Evolutionary conservation across 768 basidiomycete genomes (phyloP).

Genomic region (Pulveroboletus sp.): DNA sequence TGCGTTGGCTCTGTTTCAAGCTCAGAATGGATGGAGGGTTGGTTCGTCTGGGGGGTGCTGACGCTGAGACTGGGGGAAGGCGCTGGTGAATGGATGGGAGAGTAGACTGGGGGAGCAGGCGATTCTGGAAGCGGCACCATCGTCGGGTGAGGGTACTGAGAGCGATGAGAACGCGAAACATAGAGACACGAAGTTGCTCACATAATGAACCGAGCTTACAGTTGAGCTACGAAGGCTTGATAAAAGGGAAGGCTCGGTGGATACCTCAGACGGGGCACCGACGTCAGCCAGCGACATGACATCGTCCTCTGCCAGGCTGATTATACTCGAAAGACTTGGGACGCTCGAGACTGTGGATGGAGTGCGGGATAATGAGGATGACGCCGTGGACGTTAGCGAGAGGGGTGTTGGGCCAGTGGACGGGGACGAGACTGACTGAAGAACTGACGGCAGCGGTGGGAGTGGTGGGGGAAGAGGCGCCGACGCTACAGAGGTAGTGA

Average conservation of each 20-base stretch:
- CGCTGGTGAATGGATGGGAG: conserved; percentile 37
- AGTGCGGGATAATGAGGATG: conserved; percentile 35
- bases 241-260: conserved; percentile 57
- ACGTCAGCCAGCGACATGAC: conserved; percentile 16
- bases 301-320: conserved; percentile 34
- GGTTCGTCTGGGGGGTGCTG: conserved; percentile 44
- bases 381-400: conserved; percentile 30
- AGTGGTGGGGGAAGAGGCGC: neutral
- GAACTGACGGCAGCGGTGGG: neutral
- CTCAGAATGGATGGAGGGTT: conserved; percentile 46
- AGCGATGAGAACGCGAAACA: conserved; percentile 1
- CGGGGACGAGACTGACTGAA: conserved; percentile 26
- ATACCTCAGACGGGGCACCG: conserved; percentile 31
- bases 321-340: conserved; percentile 43
- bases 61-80: conserved; percentile 46
- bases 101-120: conserved; percentile 25
- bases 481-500: conserved; percentile 23
- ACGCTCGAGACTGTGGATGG: conserved; percentile 37
- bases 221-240: conserved; percentile 37
- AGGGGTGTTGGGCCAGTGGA: conserved; percentile 32
- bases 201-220: conserved; percentile 27
- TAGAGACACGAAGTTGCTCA: conserved; percentile 27
- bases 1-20: conserved; percentile 42
- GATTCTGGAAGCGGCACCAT: conserved; percentile 26
- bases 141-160: conserved; percentile 32